Conservation (phyloP, 345 rosid genomes). For the Murraya koenigii region DNA sequence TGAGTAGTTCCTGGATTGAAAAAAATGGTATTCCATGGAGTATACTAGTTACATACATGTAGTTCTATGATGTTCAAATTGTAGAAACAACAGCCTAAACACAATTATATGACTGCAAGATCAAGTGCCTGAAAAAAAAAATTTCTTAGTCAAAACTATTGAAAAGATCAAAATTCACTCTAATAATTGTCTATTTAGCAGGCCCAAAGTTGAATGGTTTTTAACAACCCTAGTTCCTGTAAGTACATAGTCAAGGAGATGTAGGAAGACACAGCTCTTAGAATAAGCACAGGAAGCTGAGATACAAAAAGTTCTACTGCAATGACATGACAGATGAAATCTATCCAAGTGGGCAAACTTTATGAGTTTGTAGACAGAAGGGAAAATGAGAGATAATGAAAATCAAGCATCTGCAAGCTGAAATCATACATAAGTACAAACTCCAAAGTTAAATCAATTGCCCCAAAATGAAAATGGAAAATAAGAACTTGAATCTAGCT, state of each 20-base stretch:
- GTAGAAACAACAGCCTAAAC: background rate
- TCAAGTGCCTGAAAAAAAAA: background rate
- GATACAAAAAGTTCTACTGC: background rate
- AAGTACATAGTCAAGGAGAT: background rate
- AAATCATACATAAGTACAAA: background rate
- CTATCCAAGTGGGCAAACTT: background rate
- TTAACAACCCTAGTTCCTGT: background rate
- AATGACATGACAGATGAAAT: background rate
- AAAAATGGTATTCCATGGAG: background rate
- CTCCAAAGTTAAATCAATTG: background rate
- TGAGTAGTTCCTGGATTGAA: background rate
- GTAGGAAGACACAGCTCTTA: background rate
- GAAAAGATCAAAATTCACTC: background rate
- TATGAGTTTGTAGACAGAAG: background rate
- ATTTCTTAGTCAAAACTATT: background rate
- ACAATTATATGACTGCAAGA: background rate
- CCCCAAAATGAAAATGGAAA: background rate
- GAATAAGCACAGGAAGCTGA: background rate
- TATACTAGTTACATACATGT: background rate
- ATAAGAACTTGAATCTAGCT: background rate
- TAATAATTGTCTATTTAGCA: background rate
- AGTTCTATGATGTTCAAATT: background rate
- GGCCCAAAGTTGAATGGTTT: background rate
- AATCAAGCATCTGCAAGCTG: background rate
- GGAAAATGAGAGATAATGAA: background rate